Conservation (phyloP, 177 flowering plant genomes). For the Vitis hybrid region DNA sequence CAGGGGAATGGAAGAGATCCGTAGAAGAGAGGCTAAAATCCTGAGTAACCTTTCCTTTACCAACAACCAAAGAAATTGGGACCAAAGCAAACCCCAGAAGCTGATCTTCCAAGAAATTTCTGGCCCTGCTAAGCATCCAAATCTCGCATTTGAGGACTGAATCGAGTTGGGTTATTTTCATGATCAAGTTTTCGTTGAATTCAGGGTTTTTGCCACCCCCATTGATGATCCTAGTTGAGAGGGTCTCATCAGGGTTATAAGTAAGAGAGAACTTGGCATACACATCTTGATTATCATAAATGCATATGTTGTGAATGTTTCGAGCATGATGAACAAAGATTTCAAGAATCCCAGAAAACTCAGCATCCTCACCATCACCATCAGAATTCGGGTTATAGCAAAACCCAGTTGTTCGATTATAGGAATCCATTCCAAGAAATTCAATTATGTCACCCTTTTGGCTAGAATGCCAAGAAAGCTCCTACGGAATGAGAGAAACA, state of each 20-base stretch:
- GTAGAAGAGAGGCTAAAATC: slow-evolving; percentile 84
- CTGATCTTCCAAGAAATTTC: slow-evolving; percentile 79
- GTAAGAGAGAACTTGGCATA: slow-evolving; percentile 95
- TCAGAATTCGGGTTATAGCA: slow-evolving; percentile 35
- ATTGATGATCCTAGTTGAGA: slow-evolving; percentile 56
- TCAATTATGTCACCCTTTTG: too few species aligned
- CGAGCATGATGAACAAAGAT: slow-evolving; percentile 81
- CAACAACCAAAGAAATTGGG: slow-evolving; percentile 50
- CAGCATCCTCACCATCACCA: slow-evolving; percentile 32
- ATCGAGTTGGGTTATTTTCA: slow-evolving; percentile 59
- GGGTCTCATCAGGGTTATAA: slow-evolving; percentile 64
- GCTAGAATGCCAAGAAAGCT: slow-evolving; percentile 10
- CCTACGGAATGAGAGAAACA: neutral
- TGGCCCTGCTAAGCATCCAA: slow-evolving; percentile 87
- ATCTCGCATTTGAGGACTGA: slow-evolving; percentile 87
- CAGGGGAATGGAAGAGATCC: slow-evolving; percentile 89
- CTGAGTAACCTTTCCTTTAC: slow-evolving; percentile 58
- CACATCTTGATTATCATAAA: slow-evolving; percentile 89
- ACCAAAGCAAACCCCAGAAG: slow-evolving; percentile 78
- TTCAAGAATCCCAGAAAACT: slow-evolving; percentile 61
- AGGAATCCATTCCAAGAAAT: slow-evolving; percentile 47
- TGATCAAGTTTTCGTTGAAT: slow-evolving; percentile 57
- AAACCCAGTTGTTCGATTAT: slow-evolving; percentile 35
- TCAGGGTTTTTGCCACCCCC: slow-evolving; percentile 89
- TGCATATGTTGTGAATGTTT: slow-evolving; percentile 91